phyloP scores from a whole-genome alignment of 768 basidiomycete species.

The Hericium coralloides region DNA sequence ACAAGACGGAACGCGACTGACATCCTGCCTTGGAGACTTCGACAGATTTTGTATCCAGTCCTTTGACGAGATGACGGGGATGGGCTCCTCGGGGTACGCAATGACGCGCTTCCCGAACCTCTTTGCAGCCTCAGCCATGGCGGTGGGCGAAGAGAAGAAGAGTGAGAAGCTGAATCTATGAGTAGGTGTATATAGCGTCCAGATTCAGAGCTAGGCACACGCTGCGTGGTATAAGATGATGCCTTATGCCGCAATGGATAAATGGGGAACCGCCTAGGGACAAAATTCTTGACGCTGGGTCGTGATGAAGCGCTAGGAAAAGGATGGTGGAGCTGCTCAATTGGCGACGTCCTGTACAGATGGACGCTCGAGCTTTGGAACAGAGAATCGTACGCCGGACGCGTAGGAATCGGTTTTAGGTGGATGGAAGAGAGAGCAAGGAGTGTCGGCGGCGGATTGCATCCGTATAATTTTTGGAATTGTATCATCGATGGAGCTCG shows the following conservation, averaged over 20 bases:
- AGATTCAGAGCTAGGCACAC: background rate
- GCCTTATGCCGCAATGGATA: background rate
- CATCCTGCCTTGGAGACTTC: constrained; percentile 39
- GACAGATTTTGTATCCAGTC: constrained; percentile 41
- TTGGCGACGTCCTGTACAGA: no score
- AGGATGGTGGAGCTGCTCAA: no score
- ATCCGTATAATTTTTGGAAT: no score
- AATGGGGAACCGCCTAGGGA: background rate
- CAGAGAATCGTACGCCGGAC: no score
- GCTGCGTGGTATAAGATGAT: background rate
- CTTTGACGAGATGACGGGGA: constrained; percentile 49
- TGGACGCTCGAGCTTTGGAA: no score
- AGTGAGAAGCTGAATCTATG: background rate
- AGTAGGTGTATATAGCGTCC: no score
- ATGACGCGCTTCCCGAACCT: constrained; percentile 48
- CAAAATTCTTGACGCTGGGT: background rate
- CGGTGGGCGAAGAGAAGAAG: constrained; percentile 2
- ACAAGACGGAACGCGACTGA: constrained; percentile 23
- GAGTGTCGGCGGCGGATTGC: no score
- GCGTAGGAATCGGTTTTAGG: no score
- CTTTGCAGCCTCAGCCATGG: constrained; percentile 34
- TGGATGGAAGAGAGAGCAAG: no score
- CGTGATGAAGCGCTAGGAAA: no score
- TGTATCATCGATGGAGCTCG: no score
- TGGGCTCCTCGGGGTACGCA: constrained; percentile 47